Evolutionary conservation across 495 filamentous ascomycete species (phyloP), one percentile per base, ranked within the genome.

Genomic region (Lasiosphaeriaceae sp.): DNA sequence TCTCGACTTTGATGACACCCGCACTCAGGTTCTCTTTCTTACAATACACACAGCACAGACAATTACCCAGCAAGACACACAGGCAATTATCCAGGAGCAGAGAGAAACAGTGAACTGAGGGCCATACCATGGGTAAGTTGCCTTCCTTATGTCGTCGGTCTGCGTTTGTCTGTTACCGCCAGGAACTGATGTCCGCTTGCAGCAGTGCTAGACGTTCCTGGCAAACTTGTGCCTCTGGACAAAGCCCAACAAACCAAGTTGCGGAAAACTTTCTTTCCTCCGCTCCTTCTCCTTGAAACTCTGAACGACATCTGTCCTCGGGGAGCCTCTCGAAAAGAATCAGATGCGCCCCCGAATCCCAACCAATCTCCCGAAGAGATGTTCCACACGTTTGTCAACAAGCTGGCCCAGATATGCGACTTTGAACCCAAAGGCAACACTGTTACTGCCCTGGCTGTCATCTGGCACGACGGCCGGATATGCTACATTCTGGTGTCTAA

Each of bases 341-440:
- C 58, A 1, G 58, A 60, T 19, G 22, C 53, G 2, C 53, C 55
- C 8, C 58, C 49, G 4, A 52, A 56, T 23, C 48, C 41, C 2
- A 48, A 53, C 53, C 58, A 60, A 34, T 52, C 47, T 6, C 57
- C 63, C 17, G 34, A 65, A 34, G 54, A 55, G 2, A 50, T 39
- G 43, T 69, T 55, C 11, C 56, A 59, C 7, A 55, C 52, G 12
- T 59, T 69, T 39, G 56, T 67, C 9, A 63, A 66, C 49, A 66
- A 65, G 52, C 59, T 69, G 3, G 57, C 51, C 12, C 66, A 67
- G 31, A 35, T 69, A 12, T 60, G 56, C 17, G 64, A 69, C 35
- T 39, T 12, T 1, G 50, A 56, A 20, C 47, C 58, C 26, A 56
- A 56, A 20, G 58, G 58, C 16, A 7, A 55, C 31, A 59, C 48